phyloP scores from a whole-genome alignment of 305 asterid species.

The Solanum hybrid region DNA sequence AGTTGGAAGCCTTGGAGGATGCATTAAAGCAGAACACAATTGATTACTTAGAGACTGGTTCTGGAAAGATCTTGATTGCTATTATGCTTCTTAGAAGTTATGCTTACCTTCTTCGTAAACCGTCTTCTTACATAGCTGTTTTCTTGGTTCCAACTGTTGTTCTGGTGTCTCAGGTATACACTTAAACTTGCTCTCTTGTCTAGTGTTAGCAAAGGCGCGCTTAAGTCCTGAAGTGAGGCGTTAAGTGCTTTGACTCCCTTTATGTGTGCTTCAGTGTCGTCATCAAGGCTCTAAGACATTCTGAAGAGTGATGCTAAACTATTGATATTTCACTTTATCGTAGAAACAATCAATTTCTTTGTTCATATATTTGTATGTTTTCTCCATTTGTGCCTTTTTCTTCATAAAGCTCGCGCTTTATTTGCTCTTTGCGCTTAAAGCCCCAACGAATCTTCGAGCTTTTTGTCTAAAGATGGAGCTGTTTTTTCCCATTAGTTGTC shows the following conservation, averaged over 20 bases:
- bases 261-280: background rate
- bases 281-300: background rate
- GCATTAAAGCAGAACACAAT: slow-evolving; percentile 58
- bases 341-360: too few relatives aligned
- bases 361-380: background rate
- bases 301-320: background rate
- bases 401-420: too few relatives aligned
- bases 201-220: background rate
- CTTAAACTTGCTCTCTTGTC: background rate
- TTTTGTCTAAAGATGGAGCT: background rate
- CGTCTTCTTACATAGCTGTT: slow-evolving; percentile 47
- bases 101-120: slow-evolving; percentile 47
- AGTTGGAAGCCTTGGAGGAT: slow-evolving; percentile 62
- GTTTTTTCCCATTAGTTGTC: background rate
- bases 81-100: slow-evolving; percentile 73
- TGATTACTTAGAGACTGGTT: slow-evolving; percentile 72
- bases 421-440: background rate
- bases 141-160: slow-evolving; percentile 80
- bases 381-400: background rate
- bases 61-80: slow-evolving; percentile 74
- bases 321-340: background rate
- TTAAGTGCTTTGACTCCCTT: background rate
- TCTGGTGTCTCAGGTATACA: slow-evolving; percentile 52
- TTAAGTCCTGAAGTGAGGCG: background rate
- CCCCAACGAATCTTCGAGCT: too few relatives aligned